Evolutionary conservation across 2,329 filamentous ascomycete species (phyloP), one percentile per base, ranked within the genome.

Genomic region (Trichophyton benhamiae): DNA sequence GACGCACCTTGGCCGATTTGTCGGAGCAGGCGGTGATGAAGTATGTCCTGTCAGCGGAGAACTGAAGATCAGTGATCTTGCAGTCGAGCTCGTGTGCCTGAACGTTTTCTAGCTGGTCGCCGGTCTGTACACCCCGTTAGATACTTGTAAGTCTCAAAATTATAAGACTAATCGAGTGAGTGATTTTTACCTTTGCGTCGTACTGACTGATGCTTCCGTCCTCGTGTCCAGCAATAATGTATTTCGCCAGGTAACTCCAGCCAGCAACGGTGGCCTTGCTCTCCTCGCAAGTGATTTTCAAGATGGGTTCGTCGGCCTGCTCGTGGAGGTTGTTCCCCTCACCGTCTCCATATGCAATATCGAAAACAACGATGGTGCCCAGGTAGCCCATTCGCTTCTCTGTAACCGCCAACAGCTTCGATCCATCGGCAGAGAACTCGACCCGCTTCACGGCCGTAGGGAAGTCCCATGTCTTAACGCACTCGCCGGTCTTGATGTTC

Each of bases 11-110:
- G 67, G 94, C 88, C 55, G 88, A 87, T 83, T 99, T 99, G 82
- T 99, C 94, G 81, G 96, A 97, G 72, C 88, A 94, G 62, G 94
- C 87, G 63, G 94, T 99, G 80, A 99, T 94, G 80, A 97, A 97
- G 80, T 96, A 96, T 70, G 91, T 95, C 69, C 92, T 85, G 80
- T 99, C 94, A 60, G 85, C 76, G 61, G 90, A 87, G 88, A 94
- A 97, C 79, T 99, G 94, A 64, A 99, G 83, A 76, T 99, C 94
- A 70, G 89, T 94, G 71, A 99, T 89, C 75, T 83, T 81, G 71
- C 82, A 79, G 78, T 89, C 87, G 70, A 87, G 86, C 77, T 95
- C 92, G 79, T 99, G 94, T 63, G 87, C 86, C 73, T 88, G 86
- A 71, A 87, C 82, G 76, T 89, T 91, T 77, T 87, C 84, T 68